Evolutionary conservation across 2,329 filamentous ascomycete species (phyloP).

Genomic region (Paraphoma sp.): DNA sequence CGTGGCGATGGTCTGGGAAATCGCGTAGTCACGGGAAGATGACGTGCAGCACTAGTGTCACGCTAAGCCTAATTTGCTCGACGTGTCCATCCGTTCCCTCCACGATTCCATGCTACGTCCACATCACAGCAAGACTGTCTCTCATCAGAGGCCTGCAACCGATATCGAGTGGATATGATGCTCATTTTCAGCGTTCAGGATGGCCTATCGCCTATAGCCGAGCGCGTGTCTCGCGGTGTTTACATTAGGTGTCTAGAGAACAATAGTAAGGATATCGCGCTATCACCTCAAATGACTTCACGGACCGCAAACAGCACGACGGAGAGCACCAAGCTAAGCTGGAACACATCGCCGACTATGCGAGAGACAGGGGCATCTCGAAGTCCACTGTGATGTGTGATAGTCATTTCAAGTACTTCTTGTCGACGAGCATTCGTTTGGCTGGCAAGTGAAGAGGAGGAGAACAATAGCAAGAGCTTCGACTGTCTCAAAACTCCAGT

Average conservation of each 20-base stretch:
- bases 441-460: constrained; percentile 10
- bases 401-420: constrained; percentile 3
- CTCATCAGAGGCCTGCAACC: no score
- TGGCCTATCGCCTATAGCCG: background rate
- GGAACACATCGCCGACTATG: constrained; percentile 3
- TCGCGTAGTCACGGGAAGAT: constrained; percentile 26
- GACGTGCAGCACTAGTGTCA: constrained; percentile 16
- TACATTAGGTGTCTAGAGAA: constrained; percentile 30
- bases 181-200: background rate
- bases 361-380: constrained; percentile 19
- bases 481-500: constrained; percentile 9
- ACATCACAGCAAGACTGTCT: no score
- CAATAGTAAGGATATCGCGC: constrained; percentile 43
- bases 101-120: background rate
- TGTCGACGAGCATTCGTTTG: constrained; percentile 3
- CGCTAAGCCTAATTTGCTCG: constrained; percentile 1
- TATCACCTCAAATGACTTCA: constrained; percentile 13
- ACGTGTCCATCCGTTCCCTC: no score
- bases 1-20: constrained; percentile 14
- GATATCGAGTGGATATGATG: no score
- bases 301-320: constrained; percentile 17
- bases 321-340: background rate
- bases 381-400: constrained; percentile 9
- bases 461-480: constrained; percentile 32
- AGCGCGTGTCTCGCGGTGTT: constrained; percentile 20